phyloP scores from a whole-genome alignment of 129 eudicot species.

The Tagetes erecta region DNA sequence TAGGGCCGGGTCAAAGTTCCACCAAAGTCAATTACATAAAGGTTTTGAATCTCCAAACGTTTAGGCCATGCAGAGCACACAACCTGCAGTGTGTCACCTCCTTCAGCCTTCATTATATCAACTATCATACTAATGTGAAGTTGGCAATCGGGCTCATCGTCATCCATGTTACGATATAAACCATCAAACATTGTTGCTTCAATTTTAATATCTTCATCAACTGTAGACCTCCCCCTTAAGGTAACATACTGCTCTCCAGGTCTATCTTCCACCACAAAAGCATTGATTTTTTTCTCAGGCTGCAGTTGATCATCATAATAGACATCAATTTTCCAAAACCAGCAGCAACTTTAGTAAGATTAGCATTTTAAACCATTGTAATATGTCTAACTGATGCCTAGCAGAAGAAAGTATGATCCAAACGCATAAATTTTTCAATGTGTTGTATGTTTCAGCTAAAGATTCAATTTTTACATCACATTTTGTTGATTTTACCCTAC shows the following conservation, averaged over 20 bases:
- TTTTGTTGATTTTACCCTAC: too few species aligned
- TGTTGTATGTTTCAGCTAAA: too few species aligned
- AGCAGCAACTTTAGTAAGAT: too few species aligned
- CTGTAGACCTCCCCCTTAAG: conserved; percentile 43
- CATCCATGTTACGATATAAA: conserved; percentile 35
- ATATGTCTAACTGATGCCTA: too few species aligned
- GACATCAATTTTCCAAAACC: too few species aligned
- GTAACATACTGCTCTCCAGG: conserved; percentile 66
- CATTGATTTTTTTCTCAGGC: conserved; percentile 48
- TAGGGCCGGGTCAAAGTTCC: conserved; percentile 34
- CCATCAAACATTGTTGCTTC: conserved; percentile 91
- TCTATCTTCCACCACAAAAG: conserved; percentile 58
- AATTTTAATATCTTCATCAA: conserved; percentile 55
- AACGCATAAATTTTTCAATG: too few species aligned
- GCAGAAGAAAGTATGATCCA: too few species aligned
- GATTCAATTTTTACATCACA: too few species aligned
- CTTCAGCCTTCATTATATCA: conserved; percentile 57
- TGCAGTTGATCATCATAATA: conserved; percentile 20
- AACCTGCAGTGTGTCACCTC: conserved; percentile 50
- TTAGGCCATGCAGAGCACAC: conserved; percentile 76
- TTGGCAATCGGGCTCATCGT: conserved; percentile 17
- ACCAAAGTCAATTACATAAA: conserved; percentile 38
- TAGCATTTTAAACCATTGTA: too few species aligned
- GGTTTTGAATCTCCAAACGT: conserved; percentile 53
- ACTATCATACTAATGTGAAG: conserved; percentile 65